These are phyloP conservation scores for Podaxis sp. DNA, from an alignment of 768 basidiomycete species.

Conservation along the genomic window DNA sequence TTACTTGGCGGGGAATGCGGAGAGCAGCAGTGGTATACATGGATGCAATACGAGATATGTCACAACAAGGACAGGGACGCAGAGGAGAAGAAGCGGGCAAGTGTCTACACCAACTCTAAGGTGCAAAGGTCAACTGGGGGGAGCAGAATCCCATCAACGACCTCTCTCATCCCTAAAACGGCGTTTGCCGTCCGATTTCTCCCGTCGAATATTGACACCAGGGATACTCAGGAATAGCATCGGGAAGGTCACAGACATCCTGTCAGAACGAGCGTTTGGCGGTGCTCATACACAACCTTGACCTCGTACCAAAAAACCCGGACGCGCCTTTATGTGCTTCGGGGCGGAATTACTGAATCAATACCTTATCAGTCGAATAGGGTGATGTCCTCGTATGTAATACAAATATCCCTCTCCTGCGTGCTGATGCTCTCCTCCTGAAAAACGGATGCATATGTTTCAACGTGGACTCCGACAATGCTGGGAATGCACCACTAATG, in stretches of 20 bases:
- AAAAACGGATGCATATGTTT: too few relatives aligned
- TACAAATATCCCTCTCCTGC: too few relatives aligned
- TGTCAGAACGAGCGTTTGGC: too few relatives aligned
- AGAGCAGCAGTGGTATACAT: slow-evolving; percentile 12
- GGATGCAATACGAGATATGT: background rate
- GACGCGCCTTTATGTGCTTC: too few relatives aligned
- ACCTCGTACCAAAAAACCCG: too few relatives aligned
- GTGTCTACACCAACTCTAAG: background rate
- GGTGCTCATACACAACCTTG: too few relatives aligned
- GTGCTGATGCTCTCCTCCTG: too few relatives aligned
- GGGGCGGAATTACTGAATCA: too few relatives aligned
- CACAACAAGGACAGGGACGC: background rate
- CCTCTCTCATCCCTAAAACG: slow-evolving; percentile 13
- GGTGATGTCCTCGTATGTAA: too few relatives aligned
- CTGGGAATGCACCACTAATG: too few relatives aligned
- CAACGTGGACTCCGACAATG: too few relatives aligned
- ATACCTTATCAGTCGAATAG: too few relatives aligned
- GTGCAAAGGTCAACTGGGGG: background rate
- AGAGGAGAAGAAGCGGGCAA: background rate
- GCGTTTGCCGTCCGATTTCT: slow-evolving; percentile 26
- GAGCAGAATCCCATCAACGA: slow-evolving; percentile 4
- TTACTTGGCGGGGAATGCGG: slow-evolving; percentile 11
- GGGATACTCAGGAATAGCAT: background rate
- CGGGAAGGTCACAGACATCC: background rate
- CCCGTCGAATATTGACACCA: slow-evolving; percentile 12